A percentile compares a stretch with the other conserved stretches of the same genome.
phyloP scores from a whole-genome alignment of 768 basidiomycete species.

The Collybia nuda region DNA sequence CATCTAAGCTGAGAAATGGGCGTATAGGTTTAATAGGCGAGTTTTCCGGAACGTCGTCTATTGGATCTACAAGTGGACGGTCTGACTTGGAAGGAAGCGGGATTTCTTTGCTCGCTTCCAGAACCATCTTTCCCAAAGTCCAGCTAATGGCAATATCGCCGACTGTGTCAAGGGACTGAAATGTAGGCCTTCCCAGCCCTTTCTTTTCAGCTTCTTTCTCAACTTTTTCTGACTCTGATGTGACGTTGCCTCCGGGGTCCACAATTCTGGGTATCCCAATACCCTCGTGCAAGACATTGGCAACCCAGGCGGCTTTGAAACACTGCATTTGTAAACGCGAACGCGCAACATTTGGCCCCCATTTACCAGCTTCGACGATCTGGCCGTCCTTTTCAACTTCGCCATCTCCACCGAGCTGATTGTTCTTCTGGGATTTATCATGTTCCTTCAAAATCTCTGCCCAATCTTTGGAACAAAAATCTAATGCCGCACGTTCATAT shows the following conservation, averaged over 20 bases:
- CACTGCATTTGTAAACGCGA: conserved; percentile 95
- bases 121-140: conserved; percentile 99
- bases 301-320: conserved; percentile 99
- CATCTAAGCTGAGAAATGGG: conserved; percentile 58
- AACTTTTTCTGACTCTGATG: conserved; percentile 69
- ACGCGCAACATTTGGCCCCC: conserved; percentile 76
- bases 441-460: conserved; percentile 69
- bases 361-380: conserved; percentile 63
- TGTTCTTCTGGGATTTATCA: conserved; percentile 45
- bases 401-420: conserved; percentile 60
- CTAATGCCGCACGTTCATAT: conserved; percentile 89
- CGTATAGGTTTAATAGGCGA: conserved; percentile 65
- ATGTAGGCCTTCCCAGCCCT: conserved; percentile 78
- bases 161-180: conserved; percentile 92
- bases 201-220: conserved; percentile 77
- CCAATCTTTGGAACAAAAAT: conserved; percentile 86
- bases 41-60: conserved; percentile 60
- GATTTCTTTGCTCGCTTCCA: conserved; percentile 92
- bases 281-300: conserved; percentile 94
- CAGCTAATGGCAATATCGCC: conserved; percentile 93
- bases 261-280: conserved; percentile 91
- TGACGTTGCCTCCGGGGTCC: conserved; percentile 79
- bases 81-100: conserved; percentile 41
- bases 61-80: conserved; percentile 69
- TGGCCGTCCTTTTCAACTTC: conserved; percentile 61